Base-by-base conservation (phyloP, 306 rosid species). In the Ammopiptanthus mongolicus region DNA sequence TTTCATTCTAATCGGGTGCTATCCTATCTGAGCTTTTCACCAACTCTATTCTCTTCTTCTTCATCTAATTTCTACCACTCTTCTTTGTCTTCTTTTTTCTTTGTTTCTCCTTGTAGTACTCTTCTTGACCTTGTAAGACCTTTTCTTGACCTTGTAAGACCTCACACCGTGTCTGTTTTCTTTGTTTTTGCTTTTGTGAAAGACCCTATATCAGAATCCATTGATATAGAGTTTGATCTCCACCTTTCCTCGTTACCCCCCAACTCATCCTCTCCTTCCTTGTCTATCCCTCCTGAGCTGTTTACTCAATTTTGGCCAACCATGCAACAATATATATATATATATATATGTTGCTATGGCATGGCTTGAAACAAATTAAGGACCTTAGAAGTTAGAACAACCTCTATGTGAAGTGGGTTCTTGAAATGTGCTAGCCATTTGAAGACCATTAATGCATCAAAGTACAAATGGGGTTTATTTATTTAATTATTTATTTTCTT, bases 61-160 rank as follows among this genome's bases (percentile, higher is more conserved):
- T 68, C 78, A 4, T 77, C 75, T 52, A 74, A 23, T 63, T 62
- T 76, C 69, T 22, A 44, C 28, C 41, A 47, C 59, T 4, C 39
- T 33, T 41, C 0, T 2, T 10, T 17, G 33, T 51, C 64, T 18
- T 10, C 5, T 46, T 28, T 42, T 21, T 0, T 42, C 56, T 25
- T 48, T 28, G 1, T 75, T 73, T 19, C 44, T 58, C 5, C 8
- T 55, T 25, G 3, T 3, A 5, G 42, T n/a, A n/a, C n/a, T 83
- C 81, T 95, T 95, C 99, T 95, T 95, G 99, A 95, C 99, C 99
- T 95, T 95, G 99, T 95, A 95, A 95, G 99, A 90, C 97, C 98
- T 95, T 87, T 91, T 86, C 96, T 91, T 91, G 97, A 86, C 93
- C 96, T 95, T 90, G 93, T 90, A 95, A 95, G 98, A 91, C 90